Evolutionary conservation across 495 filamentous ascomycete species (phyloP), one percentile per base, ranked within the genome.

Genomic region (Aspergillus coremiiformis): DNA sequence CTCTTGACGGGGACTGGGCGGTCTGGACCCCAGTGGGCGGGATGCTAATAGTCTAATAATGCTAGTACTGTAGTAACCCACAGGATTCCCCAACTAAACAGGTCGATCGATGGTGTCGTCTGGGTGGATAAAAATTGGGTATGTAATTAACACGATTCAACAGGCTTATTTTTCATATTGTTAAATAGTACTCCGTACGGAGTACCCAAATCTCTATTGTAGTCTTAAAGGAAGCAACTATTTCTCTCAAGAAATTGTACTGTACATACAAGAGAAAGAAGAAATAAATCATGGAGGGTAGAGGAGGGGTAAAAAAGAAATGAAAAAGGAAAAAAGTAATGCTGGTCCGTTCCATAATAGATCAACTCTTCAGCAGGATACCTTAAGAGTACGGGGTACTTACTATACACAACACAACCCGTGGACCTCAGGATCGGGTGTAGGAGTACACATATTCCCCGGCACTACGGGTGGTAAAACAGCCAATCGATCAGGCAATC

Each of bases 11-110:
- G 53, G 17, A 41, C 37, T 41, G 37, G 37, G 37, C 41, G 57
- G 57, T 60, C 57, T 60, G 35, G 57, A n/a, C n/a, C 57, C 57
- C 56, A 60, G 57, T 56, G 53, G 49, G 35, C 53, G 37, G 54
- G 57, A 39, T 53, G 50, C 44, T 50, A 44, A 46, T 46, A 46
- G 42, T n/a, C n/a, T n/a, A n/a, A n/a, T n/a, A n/a, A n/a, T n/a
- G n/a, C n/a, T n/a, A n/a, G n/a, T n/a, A n/a, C n/a, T n/a, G n/a
- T 52, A 52, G 23, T 30, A 55, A 47, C 43, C 52, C 52, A 54
- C 44, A 44, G 33, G 49, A 22, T 20, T 26, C 27, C 52, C 49
- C 37, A 17, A 37, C 44, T 45, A 44, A 48, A 37, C 35, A 39
- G 49, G 53, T 56, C 54, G 51, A 53, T 53, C 55, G 41, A 51